Base-by-base conservation (phyloP, 176 grass and related monocot species). In the Puccinellia tenuiflora region DNA sequence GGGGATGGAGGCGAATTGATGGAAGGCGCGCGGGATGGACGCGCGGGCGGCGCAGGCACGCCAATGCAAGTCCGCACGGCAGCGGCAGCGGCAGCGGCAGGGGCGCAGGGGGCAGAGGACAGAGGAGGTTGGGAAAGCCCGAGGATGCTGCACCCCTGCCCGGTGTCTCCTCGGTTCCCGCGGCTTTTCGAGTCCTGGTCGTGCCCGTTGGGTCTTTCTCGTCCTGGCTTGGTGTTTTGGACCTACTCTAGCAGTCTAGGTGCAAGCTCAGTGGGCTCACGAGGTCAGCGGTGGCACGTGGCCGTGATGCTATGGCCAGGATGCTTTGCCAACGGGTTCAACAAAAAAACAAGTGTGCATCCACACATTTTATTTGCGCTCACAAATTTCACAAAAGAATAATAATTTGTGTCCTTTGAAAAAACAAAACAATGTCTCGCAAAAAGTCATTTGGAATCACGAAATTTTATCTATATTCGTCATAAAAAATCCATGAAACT, bases 131-230 rank as follows among this genome's bases (percentile, higher is more conserved):
- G 59, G 59, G 28, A 17, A 63, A 33, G 60, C 60, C 60, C 60
- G 60, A 31, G 28, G 60, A 16, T 30, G 59, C 60, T 63, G 60
- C 54, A n/a, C 18, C 39, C 39, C 69, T 73, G 69, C 7, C 24
- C 47, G 18, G 12, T n/a, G 37, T 42, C 53, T 54, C 39, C 77
- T 51, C 43, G 82, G 40, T 81, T 85, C 78, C 88, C 63, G 78
- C 40, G 83, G 78, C 88, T 90, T 90, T 90, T 86, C 70, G 42
- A 77, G 77, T 25, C n/a, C n/a, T 89, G 82, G 77, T 45, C 68
- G 3, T 68, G 69, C 69, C 69, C 69, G 69, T 22, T 75, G 76
- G 17, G 22, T 59, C 52, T 81, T 66, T 75, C n/a, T n/a, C 28
- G 60, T 31, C 14, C 22, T 42, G 33, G 31, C 56, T 26, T 28